Evolutionary conservation across 306 rosid genomes (phyloP).

Genomic region (Gynostemma pentaphyllum): DNA sequence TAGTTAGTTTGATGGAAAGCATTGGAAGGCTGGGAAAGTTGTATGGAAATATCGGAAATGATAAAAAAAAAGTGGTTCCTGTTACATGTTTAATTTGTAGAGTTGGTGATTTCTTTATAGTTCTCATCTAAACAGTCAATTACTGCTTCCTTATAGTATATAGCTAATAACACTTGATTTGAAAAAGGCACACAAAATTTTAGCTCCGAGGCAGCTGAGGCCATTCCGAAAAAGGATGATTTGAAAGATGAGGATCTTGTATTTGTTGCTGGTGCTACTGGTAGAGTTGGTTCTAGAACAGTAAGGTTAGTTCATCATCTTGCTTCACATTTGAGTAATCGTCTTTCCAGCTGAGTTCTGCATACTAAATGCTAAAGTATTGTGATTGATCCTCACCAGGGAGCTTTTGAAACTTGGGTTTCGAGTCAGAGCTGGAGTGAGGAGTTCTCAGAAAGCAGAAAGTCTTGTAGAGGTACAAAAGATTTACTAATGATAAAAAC

Average conservation of each 20-base stretch:
- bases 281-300: constrained; percentile 86
- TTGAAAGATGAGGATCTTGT: constrained; percentile 57
- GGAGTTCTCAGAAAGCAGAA: constrained; percentile 61
- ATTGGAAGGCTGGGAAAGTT: not conserved
- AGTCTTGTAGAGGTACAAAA: constrained; percentile 47
- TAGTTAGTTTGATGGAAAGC: not conserved
- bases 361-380: constrained; percentile 7
- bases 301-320: constrained; percentile 48
- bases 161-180: constrained; percentile 16
- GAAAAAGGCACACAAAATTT: constrained; percentile 35
- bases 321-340: constrained; percentile 2
- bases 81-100: not conserved
- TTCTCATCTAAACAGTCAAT: not conserved
- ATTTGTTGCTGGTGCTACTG: constrained; percentile 99
- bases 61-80: not conserved
- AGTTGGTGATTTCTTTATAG: not conserved
- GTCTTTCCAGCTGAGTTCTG: not conserved
- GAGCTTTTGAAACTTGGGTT: constrained; percentile 95
- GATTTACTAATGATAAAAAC: constrained; percentile 10
- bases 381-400: constrained; percentile 33
- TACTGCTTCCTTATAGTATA: not conserved
- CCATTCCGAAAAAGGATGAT: constrained; percentile 27
- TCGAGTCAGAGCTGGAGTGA: constrained; percentile 78
- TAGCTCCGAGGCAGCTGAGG: constrained; percentile 25
- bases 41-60: not conserved